Evolutionary conservation across 768 basidiomycete genomes (phyloP).

Genomic region (Boletus bicolor): DNA sequence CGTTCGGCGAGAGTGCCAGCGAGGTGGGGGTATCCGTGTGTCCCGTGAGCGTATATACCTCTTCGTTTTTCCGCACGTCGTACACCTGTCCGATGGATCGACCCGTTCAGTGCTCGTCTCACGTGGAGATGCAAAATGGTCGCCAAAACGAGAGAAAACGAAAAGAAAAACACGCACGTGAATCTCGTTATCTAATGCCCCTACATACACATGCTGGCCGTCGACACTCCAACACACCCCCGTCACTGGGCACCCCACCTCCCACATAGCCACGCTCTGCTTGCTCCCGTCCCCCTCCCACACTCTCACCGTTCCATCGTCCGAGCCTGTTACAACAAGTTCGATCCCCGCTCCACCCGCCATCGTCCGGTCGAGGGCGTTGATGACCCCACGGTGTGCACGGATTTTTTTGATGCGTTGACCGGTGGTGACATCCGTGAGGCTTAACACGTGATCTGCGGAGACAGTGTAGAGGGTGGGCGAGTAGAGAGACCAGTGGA

Average conservation of each 20-base stretch:
- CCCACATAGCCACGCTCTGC: conserved; percentile 73
- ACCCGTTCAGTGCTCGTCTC: not conserved
- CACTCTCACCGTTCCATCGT: conserved; percentile 87
- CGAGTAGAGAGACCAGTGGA: conserved; percentile 82
- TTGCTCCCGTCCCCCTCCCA: conserved; percentile 87
- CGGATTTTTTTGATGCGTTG: conserved; percentile 76
- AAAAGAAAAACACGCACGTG: conserved; percentile 56
- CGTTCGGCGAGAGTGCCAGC: conserved; percentile 86
- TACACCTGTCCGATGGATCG: conserved; percentile 54
- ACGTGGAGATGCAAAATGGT: not conserved
- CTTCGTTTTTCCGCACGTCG: conserved; percentile 81
- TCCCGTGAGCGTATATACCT: conserved; percentile 77
- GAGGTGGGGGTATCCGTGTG: conserved; percentile 94
- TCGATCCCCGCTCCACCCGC: conserved; percentile 83
- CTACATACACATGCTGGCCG: conserved; percentile 86
- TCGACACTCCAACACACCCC: conserved; percentile 91
- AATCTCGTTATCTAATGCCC: conserved; percentile 92
- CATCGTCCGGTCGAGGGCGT: conserved; percentile 82
- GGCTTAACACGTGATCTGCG: conserved; percentile 80
- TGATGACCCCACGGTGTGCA: conserved; percentile 90
- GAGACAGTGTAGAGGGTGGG: conserved; percentile 77
- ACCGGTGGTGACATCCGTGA: conserved; percentile 82
- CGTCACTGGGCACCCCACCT: conserved; percentile 88
- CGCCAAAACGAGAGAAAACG: not conserved
- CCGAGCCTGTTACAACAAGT: conserved; percentile 82